Evolutionary conservation across 495 filamentous ascomycete genomes (phyloP), one percentile per base, ranked within the genome.

Genomic region (Penicillium maclennaniae): DNA sequence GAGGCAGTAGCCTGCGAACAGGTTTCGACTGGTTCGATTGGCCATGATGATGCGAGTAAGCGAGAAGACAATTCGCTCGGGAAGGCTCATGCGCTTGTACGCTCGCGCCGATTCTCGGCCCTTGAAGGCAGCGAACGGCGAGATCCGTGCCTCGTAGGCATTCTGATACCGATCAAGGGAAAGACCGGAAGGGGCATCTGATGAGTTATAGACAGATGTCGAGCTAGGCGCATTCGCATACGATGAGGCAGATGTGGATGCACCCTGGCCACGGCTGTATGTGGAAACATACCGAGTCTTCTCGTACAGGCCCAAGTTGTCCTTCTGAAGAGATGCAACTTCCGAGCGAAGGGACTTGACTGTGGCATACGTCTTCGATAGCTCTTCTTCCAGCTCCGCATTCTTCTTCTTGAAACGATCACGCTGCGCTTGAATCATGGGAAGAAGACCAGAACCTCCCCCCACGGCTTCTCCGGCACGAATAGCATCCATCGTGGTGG

Each of bases 351-450:
- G 78, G 9, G 91, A 87, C 20, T 92, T 91, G 23, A 97, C 86
- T 0, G 83, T 87, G 37, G 77, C 81, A 63, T 97, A 89, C 46
- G 79, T 74, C 52, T 93, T 91, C 7, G 89, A 89, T 17, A 97
- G 78, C 60, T 97, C 92, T 43, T 89, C 83, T 68, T 97, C 95
- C 40, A 99, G 82, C 64, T 97, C 89, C 1, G 85, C 70, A 54
- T 95, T 97, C 58, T 91, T 87, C 77, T 95, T 89, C 78, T 96
- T 97, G 81, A 99, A 99, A 39, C 93, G 88, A 69, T 99, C 93
- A 54, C 93, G 86, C 68, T 99, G 93, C 17, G 93, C 93, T 43
- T 93, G 95, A 51, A 99, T 86, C 93, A 99, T 99, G 23, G 95
- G 93, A 23, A 99, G 76, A 53, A 99, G 95, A 17, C 91, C 91